Base-by-base conservation (phyloP, 352 stramenopile genomes). In the Thalassiosira mediterranea region DNA sequence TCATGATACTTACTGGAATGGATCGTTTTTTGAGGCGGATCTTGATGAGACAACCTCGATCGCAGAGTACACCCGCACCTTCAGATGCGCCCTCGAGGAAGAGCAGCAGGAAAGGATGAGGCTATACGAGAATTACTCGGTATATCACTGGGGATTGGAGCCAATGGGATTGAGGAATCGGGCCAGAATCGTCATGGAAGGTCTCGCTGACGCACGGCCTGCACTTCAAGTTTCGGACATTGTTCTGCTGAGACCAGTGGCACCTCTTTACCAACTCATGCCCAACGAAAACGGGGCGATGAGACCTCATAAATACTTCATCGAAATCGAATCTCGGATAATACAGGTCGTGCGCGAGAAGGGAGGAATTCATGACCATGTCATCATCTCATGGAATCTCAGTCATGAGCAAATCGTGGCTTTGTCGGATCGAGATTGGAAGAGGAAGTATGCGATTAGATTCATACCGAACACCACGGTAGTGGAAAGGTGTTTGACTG, bases 51-150 rank as follows among this genome's bases (percentile, higher is more conserved):
- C 67, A n/a, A 52, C 32, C n/a, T 58, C 31, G 13, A 63, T 72
- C 29, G 11, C 19, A 26, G 74, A 83, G 26, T 83, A 83, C 67
- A 40, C 32, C 10, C 31, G 17, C 25, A 65, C 61, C 10, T 83
- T 83, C 68, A 44, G 63, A 34, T 13, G 40, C 32, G 32, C 79
- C 15, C 29, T 90, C 1, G 44, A 59, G n/a, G 31, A 68, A 26
- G 84, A 90, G 53, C 72, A 75, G 31, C 44, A 73, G 57, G 77
- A 90, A 66, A 47, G 61, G n/a, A 42, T 85, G 47, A 56, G 76
- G 15, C 56, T 89, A 11, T 87, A 84, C 49, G 81, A 86, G 49
- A 53, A 75, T 28, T 90, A 86, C 48, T 84, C 77, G 31, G 28
- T 86, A 23, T 88, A 86, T 26, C 15, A 81, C 5, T 28, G 51